Evolutionary conservation across 179 eudicot genomes (phyloP), one percentile per base, ranked within the genome.

Genomic region (Actinidia chinensis): DNA sequence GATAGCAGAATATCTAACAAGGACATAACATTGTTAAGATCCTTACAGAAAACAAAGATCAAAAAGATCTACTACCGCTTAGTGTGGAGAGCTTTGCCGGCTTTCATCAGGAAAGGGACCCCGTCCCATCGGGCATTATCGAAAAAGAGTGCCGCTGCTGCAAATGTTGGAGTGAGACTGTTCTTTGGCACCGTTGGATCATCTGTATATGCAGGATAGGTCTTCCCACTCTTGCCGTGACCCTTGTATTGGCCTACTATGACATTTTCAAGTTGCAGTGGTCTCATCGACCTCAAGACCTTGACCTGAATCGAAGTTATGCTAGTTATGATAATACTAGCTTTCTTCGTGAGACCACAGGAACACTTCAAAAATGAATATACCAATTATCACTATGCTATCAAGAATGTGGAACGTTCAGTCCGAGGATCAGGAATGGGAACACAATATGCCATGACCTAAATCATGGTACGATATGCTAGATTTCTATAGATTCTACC

Each of bases 91-190:
- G 93, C 97, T 88, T 89, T 91, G 52, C 98, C 98, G 9, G 93
- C 97, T 87, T 90, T 94, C 90, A 94, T 94, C 25, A 94, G 82
- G 82, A 94, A n/a, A 94, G 69, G 98, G 47, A 94, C 98, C 40
- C 98, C 98, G 80, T 94, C 98, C 98, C 98, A 94, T 64, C 98
- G 83, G 51, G 98, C 96, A 85, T n/a, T 94, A 68, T 91, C 83
- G 8, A 94, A 91, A 81, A 88, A 90, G 60, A 94, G 80, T 18
- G 97, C 96, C 6, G 95, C 92, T 17, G 96, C 98, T 76, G 91
- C 92, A 79, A 89, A 94, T n/a, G 92, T n/a, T 6, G 98, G 97
- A 72, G 94, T 92, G n/a, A 85, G 48, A 74, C 95, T 90, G 68
- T 84, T 71, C 42, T 86, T 90, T 20, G 94, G 89, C 79, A 92